phyloP scores from a whole-genome alignment of 495 filamentous ascomycete genomes.

The Wilcoxina mikolae region DNA sequence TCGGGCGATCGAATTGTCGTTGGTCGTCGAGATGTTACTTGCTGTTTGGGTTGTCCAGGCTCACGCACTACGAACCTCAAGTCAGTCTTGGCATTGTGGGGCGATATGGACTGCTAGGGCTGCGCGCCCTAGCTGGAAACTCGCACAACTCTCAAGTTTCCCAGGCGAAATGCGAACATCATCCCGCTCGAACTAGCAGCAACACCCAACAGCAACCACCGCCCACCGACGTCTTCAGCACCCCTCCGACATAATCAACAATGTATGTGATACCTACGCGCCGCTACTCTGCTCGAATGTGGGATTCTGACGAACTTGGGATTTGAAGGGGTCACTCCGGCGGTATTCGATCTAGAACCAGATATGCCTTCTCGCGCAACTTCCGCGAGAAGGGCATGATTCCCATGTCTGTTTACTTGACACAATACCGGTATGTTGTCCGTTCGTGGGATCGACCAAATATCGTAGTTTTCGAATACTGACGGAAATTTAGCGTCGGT shows the following conservation, averaged over 20 bases:
- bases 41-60: not conserved
- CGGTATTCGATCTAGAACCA: constrained; percentile 88
- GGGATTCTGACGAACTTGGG: constrained; percentile 19
- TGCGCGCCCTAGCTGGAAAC: not conserved
- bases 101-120: not conserved
- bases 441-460: constrained; percentile 7
- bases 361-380: constrained; percentile 85
- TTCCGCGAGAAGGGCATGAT: constrained; percentile 93
- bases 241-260: constrained; percentile 6
- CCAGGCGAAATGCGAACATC: too few species aligned
- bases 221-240: not conserved
- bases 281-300: not conserved
- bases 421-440: constrained; percentile 62
- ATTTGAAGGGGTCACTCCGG: constrained; percentile 81
- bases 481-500: constrained; percentile 53
- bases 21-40: not conserved
- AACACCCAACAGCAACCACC: not conserved
- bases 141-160: too few species aligned
- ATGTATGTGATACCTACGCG: constrained; percentile 1
- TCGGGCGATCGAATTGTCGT: not conserved
- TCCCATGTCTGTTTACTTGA: constrained; percentile 76
- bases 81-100: constrained; percentile 1
- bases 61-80: not conserved
- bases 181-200: too few species aligned
- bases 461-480: constrained; percentile 1